Percentiles rank a stretch among this genome's conserved stretches.
Evolutionary conservation across 2,329 filamentous ascomycete species (phyloP).

Genomic region (Aureobasidium musti): DNA sequence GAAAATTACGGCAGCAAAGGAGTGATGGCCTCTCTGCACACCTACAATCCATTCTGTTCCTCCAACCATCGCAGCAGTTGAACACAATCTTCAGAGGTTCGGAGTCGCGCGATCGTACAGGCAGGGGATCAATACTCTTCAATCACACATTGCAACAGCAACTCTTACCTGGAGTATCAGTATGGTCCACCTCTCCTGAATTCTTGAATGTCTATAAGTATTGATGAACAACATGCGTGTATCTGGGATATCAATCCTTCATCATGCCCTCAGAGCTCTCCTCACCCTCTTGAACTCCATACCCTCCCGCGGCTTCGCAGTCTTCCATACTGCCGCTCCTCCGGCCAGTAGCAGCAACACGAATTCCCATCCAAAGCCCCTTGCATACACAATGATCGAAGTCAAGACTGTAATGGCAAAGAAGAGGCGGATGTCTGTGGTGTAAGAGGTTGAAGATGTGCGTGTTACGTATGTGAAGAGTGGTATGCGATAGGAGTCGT

Average conservation of each 20-base stretch:
- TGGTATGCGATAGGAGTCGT: background rate
- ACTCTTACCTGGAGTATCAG: background rate
- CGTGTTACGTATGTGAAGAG: conserved; percentile 16
- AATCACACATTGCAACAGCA: no score
- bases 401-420: background rate
- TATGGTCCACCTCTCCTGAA: background rate
- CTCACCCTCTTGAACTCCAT: conserved; percentile 14
- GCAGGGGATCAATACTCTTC: background rate
- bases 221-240: no score
- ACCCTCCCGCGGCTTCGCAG: background rate
- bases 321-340: background rate
- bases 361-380: background rate
- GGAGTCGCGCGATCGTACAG: background rate
- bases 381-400: background rate
- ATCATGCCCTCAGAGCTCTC: background rate
- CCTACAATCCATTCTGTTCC: background rate
- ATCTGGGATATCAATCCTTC: no score
- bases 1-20: background rate
- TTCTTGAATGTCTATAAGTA: no score
- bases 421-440: conserved; percentile 9
- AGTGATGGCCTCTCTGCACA: background rate
- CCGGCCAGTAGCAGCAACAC: background rate
- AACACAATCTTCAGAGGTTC: background rate
- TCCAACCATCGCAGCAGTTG: background rate
- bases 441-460: conserved; percentile 2